Percentiles rank a stretch among this genome's conserved stretches.
Conservation (phyloP, 208 protist species). For the Leishmania aethiopica region DNA sequence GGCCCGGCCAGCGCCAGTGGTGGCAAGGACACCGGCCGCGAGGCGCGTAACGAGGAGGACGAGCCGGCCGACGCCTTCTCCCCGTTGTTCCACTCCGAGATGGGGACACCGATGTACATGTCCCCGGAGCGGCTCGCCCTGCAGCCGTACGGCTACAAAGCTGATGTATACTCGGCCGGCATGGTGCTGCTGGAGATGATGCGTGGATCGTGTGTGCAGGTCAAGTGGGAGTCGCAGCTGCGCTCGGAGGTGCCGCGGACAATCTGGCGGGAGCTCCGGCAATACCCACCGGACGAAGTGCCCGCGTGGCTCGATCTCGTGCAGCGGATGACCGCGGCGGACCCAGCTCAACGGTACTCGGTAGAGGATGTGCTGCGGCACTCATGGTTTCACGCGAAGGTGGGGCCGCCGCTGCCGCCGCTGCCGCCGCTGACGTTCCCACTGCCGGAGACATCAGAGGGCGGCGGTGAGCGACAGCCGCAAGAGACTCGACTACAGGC, state of each 20-base stretch:
- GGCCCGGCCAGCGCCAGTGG: background rate
- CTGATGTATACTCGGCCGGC: conserved; percentile 79
- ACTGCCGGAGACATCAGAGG: conserved; percentile 9
- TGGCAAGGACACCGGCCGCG: background rate
- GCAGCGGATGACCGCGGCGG: conserved; percentile 51
- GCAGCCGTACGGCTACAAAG: conserved; percentile 67
- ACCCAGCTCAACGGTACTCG: conserved; percentile 55
- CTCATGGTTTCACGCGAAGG: conserved; percentile 46
- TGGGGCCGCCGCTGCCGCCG: conserved; percentile 19
- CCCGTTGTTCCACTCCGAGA: conserved; percentile 57
- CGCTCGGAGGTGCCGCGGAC: conserved; percentile 33
- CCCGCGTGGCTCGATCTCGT: conserved; percentile 64
- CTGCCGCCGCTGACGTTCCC: conserved; percentile 28
- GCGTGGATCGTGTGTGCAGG: conserved; percentile 46
- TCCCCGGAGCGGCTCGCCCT: conserved; percentile 67
- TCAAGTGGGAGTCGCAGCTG: conserved; percentile 38
- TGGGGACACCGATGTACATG: conserved; percentile 76
- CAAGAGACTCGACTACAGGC: background rate
- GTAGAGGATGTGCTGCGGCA: conserved; percentile 68
- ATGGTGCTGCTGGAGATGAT: conserved; percentile 86
- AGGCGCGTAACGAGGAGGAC: conserved; percentile 1
- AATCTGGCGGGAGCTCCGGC: conserved; percentile 22
- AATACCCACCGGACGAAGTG: conserved; percentile 18
- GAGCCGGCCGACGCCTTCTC: conserved; percentile 5
- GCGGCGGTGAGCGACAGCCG: background rate